Evolutionary conservation across 129 eudicot genomes (phyloP), one percentile per base, ranked within the genome.

Genomic region (Dittrichia graveolens): DNA sequence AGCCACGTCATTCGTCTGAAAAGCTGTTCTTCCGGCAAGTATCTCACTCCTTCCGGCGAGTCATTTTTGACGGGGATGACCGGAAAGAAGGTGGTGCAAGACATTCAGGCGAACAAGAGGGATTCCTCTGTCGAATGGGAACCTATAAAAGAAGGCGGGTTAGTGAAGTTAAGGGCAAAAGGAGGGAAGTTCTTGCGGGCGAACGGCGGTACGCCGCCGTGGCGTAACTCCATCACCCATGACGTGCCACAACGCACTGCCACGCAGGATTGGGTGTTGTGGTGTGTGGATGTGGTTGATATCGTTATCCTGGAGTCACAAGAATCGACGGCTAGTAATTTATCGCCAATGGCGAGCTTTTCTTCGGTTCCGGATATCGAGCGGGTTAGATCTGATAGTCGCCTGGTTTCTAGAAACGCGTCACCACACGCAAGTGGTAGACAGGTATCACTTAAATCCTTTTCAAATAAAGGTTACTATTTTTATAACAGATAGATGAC

Each of bases 171-270:
- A 38, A 81, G 85, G 80, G 72, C 88, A 0, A 82, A 78, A 66
- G 80, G 84, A 0, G 98, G 96, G 15, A 85, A 80, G 68, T 83
- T 75, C 11, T 59, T 92, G 74, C 68, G 98, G 55, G 96, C 83
- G 1, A 92, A 92, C 53, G 89, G 98, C 7, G 91, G 91, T 10
- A 82, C 86, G 5, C 95, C 90, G 5, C 98, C 96, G 2, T 92
- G 94, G 94, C 63, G 96, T 49, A 89, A 87, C 64, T 77, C 98
- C 4, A 75, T 92, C 7, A 92, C 98, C 3, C 86, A 89, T 67
- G 95, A 92, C 69, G 24, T 86, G 34, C 96, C 98, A 4, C 80
- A 81, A 31, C 77, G 88, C 60, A 83, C 88, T 3, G 80, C 86
- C 2, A 89, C 98, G 0, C 85, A 85, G 14, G 87, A 85, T 43